A percentile compares a stretch with the other conserved stretches of the same genome.
Conservation (phyloP, 148 eudicot species). For the Fagopyrum tataricum region DNA sequence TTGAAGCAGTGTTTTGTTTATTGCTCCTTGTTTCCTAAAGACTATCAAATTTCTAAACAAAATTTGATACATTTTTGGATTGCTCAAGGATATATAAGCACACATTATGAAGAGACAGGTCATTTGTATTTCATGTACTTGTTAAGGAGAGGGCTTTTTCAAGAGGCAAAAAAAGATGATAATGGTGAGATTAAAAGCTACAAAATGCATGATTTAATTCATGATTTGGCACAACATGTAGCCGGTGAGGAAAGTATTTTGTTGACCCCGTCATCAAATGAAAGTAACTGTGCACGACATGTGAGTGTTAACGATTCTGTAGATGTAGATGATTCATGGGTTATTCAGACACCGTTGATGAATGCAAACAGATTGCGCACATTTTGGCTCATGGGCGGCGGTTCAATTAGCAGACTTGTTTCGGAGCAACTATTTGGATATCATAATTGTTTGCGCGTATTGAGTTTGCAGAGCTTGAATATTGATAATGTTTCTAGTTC, state of each 20-base stretch:
- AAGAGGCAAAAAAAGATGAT: constrained; percentile 15
- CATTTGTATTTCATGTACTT: constrained; percentile 18
- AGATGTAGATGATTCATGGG: background rate
- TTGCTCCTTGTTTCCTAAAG: constrained; percentile 38
- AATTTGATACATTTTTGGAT: constrained; percentile 29
- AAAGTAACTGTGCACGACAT: background rate
- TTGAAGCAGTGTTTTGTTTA: constrained; percentile 37
- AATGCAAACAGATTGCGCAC: background rate
- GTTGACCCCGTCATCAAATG: background rate
- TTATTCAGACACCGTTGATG: background rate
- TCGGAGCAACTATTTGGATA: background rate
- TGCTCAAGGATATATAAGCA: constrained; percentile 9
- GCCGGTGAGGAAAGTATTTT: constrained; percentile 14
- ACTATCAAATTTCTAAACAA: constrained; percentile 3
- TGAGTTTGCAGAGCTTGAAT: background rate
- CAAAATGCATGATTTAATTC: constrained; percentile 39
- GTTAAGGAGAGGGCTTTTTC: constrained; percentile 26
- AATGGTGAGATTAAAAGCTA: constrained; percentile 7
- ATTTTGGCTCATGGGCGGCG: background rate
- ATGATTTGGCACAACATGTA: constrained; percentile 36
- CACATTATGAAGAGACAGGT: constrained; percentile 2
- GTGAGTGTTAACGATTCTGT: background rate
- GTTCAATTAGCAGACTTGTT: background rate
- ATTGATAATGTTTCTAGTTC: background rate
- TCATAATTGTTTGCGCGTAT: background rate